Evolutionary conservation across 257 asterid species (phyloP).

Genomic region (Forsythia viridissima): DNA sequence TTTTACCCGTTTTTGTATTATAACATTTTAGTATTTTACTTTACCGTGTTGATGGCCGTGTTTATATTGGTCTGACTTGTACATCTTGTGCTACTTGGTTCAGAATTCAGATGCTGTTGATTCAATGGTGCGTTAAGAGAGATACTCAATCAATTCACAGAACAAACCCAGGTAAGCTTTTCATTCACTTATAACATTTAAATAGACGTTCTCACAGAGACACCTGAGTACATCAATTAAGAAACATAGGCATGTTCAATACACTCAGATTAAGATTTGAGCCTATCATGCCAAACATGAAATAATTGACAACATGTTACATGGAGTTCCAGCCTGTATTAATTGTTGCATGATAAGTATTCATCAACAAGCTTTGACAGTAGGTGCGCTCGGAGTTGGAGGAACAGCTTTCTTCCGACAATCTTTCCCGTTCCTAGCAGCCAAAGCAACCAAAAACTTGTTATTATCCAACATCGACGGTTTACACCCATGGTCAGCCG

Average conservation of each 20-base stretch:
- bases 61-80: neutral
- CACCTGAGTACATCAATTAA: too few species aligned
- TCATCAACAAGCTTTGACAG: slow-evolving; percentile 49
- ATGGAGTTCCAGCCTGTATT: neutral
- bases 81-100: neutral
- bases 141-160: neutral
- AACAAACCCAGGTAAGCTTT: neutral
- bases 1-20: too few species aligned
- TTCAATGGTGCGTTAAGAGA: neutral
- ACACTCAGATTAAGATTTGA: neutral
- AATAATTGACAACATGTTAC: neutral
- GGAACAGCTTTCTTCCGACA: slow-evolving; percentile 48
- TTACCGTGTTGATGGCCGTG: neutral
- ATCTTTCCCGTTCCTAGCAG: slow-evolving; percentile 58
- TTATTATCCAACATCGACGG: slow-evolving; percentile 18
- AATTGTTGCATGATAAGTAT: neutral
- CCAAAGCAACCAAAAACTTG: slow-evolving; percentile 62
- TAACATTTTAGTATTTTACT: too few species aligned
- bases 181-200: neutral
- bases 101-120: neutral
- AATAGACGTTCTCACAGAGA: neutral
- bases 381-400: slow-evolving; percentile 30
- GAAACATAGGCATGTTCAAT: neutral
- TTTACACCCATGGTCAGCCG: slow-evolving; percentile 70
- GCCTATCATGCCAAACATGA: neutral